A percentile compares a stretch with the other conserved stretches of the same genome.
Conservation (phyloP, 495 filamentous ascomycete species). For the Rhypophila decipiens region DNA sequence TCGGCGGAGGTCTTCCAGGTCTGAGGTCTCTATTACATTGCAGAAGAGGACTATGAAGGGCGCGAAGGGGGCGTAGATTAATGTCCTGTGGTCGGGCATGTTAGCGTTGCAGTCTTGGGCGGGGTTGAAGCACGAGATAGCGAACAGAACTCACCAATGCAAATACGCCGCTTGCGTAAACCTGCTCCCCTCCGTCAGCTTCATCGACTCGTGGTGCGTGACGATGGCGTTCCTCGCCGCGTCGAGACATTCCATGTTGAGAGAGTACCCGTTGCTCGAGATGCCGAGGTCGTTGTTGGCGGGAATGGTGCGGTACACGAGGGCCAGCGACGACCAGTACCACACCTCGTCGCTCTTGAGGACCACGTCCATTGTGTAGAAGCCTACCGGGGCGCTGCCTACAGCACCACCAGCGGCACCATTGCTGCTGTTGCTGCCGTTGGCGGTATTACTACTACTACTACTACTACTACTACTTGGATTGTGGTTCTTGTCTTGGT, state of each 20-base stretch:
- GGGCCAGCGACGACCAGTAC: slow-evolving; percentile 45
- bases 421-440: no score
- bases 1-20: slow-evolving; percentile 40
- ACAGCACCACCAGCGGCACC: not conserved
- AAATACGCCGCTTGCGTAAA: slow-evolving; percentile 51
- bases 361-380: slow-evolving; percentile 38
- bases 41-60: slow-evolving; percentile 68
- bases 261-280: slow-evolving; percentile 23
- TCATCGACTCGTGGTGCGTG: slow-evolving; percentile 47
- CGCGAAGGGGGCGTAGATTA: slow-evolving; percentile 60
- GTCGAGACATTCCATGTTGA: slow-evolving; percentile 55
- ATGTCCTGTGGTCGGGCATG: slow-evolving; percentile 39
- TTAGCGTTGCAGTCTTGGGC: no score
- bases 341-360: slow-evolving; percentile 50
- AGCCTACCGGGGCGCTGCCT: slow-evolving; percentile 9
- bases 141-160: slow-evolving; percentile 54
- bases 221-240: slow-evolving; percentile 50
- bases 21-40: slow-evolving; percentile 51
- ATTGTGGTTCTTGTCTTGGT: no score
- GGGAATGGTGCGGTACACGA: slow-evolving; percentile 60
- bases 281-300: not conserved
- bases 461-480: no score
- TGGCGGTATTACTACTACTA: no score
- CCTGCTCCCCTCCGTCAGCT: slow-evolving; percentile 38
- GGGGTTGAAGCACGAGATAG: no score